These are phyloP conservation scores for Aleurites moluccanus DNA, from an alignment of 441 rosid genomes.

Conservation along the genomic window DNA sequence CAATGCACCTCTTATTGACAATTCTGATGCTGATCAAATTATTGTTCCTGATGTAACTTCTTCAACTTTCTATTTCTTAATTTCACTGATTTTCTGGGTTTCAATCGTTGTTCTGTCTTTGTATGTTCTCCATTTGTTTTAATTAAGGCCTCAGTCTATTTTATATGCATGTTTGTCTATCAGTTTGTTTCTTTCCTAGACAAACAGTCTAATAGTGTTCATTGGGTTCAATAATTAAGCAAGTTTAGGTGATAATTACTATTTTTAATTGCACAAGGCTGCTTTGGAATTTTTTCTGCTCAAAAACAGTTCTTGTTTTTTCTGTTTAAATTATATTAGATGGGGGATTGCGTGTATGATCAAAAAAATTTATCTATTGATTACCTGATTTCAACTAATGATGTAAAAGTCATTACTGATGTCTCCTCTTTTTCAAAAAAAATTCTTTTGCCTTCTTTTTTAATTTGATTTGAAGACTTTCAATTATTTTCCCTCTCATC, in stretches of 20 bases:
- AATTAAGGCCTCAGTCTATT: constrained; percentile 1
- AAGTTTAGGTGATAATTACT: not conserved
- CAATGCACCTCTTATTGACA: constrained; percentile 59
- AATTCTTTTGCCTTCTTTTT: not conserved
- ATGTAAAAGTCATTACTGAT: not conserved
- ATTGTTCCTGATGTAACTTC: constrained; percentile 68
- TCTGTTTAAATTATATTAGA: not conserved
- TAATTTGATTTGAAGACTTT: not conserved
- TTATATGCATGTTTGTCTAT: not conserved
- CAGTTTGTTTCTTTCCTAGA: not conserved
- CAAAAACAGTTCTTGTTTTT: not conserved
- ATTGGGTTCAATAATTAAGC: not conserved
- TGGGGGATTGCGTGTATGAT: not conserved
- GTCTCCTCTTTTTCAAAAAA: not conserved
- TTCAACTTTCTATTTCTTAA: not conserved
- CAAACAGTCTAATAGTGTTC: not conserved
- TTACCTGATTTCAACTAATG: not conserved
- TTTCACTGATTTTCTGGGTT: not conserved
- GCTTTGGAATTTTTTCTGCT: not conserved
- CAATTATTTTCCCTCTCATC: not conserved
- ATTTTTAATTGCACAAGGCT: not conserved
- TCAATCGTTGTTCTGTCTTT: not conserved
- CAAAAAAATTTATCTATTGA: not conserved
- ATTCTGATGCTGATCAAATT: constrained; percentile 52
- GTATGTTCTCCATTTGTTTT: not conserved